Evolutionary conservation across 176 grass and related monocot genomes (phyloP).

Genomic region (Lolium rigidum): DNA sequence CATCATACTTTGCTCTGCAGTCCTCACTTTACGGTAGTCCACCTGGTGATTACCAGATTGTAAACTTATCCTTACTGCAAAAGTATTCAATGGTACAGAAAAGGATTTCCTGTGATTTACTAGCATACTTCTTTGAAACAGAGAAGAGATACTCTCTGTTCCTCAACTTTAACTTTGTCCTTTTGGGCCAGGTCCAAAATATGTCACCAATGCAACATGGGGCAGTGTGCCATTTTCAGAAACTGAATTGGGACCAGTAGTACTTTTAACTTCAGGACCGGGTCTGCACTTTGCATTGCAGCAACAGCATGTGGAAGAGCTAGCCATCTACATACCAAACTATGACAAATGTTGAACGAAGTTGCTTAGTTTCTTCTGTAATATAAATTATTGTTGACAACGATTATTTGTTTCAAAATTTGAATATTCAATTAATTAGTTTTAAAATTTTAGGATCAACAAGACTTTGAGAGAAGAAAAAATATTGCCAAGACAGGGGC

Average conservation of each 20-base stretch:
- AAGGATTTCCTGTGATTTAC: not conserved
- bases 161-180: not conserved
- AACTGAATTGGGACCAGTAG: not conserved
- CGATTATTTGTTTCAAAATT: not conserved
- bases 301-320: not conserved
- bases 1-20: not conserved
- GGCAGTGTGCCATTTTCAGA: not conserved
- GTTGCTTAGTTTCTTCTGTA: not conserved
- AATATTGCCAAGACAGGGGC: not conserved
- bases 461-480: not conserved
- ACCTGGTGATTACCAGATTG: not conserved
- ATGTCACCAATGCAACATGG: not conserved
- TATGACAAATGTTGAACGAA: not conserved
- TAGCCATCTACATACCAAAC: not conserved
- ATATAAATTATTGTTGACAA: not conserved
- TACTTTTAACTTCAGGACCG: not conserved
- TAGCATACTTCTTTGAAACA: not conserved
- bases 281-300: not conserved
- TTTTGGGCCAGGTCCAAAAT: not conserved
- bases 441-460: not conserved
- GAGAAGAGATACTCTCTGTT: not conserved
- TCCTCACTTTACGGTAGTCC: not conserved
- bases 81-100: not conserved
- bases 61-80: slow-evolving; percentile 4
- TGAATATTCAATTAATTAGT: not conserved